Evolutionary conservation across 768 basidiomycete species (phyloP).

Genomic region (Lentinula detonsa): DNA sequence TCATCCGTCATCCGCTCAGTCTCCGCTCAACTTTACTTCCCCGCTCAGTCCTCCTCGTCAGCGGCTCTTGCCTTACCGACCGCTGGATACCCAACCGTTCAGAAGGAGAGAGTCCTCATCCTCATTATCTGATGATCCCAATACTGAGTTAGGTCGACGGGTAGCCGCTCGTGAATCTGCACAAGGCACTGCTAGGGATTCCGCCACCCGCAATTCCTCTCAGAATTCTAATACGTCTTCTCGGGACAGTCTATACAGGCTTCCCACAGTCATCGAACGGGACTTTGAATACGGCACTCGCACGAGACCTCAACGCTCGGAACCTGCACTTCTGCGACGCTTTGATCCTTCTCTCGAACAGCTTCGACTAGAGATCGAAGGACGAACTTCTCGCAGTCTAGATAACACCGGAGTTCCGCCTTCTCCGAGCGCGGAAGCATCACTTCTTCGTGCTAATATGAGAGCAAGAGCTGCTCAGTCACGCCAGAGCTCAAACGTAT

Average conservation of each 20-base stretch:
- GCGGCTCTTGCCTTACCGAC: slow-evolving; percentile 16
- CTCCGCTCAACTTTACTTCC: slow-evolving; percentile 14
- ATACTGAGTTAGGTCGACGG: slow-evolving; percentile 31
- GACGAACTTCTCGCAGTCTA: slow-evolving; percentile 14
- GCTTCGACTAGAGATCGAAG: slow-evolving; percentile 6
- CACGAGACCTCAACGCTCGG: slow-evolving; percentile 17
- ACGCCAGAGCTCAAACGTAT: slow-evolving; percentile 18
- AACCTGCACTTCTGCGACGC: slow-evolving; percentile 11
- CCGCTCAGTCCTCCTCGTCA: slow-evolving; percentile 13
- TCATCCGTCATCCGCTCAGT: slow-evolving; percentile 11
- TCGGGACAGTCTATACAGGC: slow-evolving; percentile 9
- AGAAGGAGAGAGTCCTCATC: slow-evolving; percentile 15
- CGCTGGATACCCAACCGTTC: slow-evolving; percentile 17
- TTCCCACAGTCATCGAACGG: slow-evolving; percentile 17
- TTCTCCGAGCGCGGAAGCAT: slow-evolving; percentile 2
- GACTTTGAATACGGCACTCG: slow-evolving; percentile 17
- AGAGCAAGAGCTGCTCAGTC: slow-evolving; percentile 4
- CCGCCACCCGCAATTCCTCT: neutral
- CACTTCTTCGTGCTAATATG: neutral
- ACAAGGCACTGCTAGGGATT: slow-evolving; percentile 12
- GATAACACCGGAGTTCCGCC: slow-evolving; percentile 8
- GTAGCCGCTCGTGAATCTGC: slow-evolving; percentile 34
- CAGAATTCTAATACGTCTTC: neutral
- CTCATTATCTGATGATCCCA: slow-evolving; percentile 23
- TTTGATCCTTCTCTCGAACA: slow-evolving; percentile 8